phyloP scores from a whole-genome alignment of 2,329 filamentous ascomycete species.

The Trichoderma oligosporum region DNA sequence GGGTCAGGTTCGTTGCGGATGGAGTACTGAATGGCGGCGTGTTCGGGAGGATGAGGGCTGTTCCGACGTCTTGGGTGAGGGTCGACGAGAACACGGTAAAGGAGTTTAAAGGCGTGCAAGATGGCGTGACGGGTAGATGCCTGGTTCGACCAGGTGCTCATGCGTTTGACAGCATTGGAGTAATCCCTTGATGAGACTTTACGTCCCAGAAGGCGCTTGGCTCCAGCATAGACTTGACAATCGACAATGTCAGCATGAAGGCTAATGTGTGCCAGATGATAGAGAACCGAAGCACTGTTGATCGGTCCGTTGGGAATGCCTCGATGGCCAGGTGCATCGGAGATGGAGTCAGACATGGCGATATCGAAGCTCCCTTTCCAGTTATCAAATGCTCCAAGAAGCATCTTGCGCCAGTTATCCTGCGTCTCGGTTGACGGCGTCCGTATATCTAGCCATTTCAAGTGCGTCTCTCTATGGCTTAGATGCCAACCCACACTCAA shows the following conservation, averaged over 20 bases:
- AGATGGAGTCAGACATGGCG: slow-evolving; percentile 48
- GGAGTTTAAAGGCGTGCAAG: slow-evolving; percentile 77
- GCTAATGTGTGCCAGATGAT: slow-evolving; percentile 84
- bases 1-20: slow-evolving; percentile 75
- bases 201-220: slow-evolving; percentile 70
- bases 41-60: slow-evolving; percentile 26
- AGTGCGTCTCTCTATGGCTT: slow-evolving; percentile 79
- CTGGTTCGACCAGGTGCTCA: slow-evolving; percentile 74
- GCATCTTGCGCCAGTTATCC: slow-evolving; percentile 73
- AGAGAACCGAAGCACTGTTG: slow-evolving; percentile 74
- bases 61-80: slow-evolving; percentile 37
- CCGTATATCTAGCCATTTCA: slow-evolving; percentile 71
- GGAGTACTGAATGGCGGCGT: slow-evolving; percentile 56
- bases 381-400: slow-evolving; percentile 76
- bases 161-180: slow-evolving; percentile 65
- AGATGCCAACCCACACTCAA: slow-evolving; percentile 92
- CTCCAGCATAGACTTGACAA: slow-evolving; percentile 83
- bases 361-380: slow-evolving; percentile 84
- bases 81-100: slow-evolving; percentile 68
- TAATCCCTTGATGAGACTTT: slow-evolving; percentile 75
- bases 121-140: slow-evolving; percentile 75
- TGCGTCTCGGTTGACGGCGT: slow-evolving; percentile 56
- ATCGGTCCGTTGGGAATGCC: slow-evolving; percentile 60
- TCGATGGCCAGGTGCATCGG: slow-evolving; percentile 37
- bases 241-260: slow-evolving; percentile 86